These are phyloP conservation scores for Babesia ovata DNA, from an alignment of 169 alveolate species.

Conservation along the genomic window DNA sequence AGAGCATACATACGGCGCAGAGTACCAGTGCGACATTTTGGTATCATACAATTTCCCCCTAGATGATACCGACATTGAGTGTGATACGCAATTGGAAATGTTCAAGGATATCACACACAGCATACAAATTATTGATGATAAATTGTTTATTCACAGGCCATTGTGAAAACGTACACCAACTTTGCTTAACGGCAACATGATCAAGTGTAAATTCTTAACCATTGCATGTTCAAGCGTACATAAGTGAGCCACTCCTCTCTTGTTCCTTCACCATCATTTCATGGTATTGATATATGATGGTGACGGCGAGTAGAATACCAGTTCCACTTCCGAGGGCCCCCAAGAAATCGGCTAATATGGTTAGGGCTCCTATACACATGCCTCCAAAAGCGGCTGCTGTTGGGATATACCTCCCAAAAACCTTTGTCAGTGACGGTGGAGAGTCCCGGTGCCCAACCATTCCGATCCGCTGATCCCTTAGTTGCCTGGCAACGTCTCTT, in stretches of 20 bases:
- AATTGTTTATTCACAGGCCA: constrained; percentile 18
- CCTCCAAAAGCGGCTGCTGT: constrained; percentile 99
- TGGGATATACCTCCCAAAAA: constrained; percentile 92
- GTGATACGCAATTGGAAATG: background rate
- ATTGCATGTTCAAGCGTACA: constrained; percentile 56
- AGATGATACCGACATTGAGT: background rate
- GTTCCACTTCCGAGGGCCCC: constrained; percentile 99
- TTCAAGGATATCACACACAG: constrained; percentile 41
- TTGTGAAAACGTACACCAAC: background rate
- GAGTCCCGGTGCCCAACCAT: constrained; percentile 84
- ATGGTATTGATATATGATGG: constrained; percentile 98
- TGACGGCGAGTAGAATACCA: constrained; percentile 96
- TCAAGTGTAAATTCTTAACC: background rate
- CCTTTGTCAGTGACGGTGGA: constrained; percentile 79
- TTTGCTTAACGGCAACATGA: background rate
- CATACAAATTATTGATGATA: constrained; percentile 22
- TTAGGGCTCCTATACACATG: constrained; percentile 98
- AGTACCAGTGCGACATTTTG: constrained; percentile 41
- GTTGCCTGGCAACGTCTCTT: constrained; percentile 98
- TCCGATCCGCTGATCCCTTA: constrained; percentile 94
- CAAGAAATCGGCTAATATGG: constrained; percentile 98
- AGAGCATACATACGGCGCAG: constrained; percentile 5
- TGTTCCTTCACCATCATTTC: constrained; percentile 96
- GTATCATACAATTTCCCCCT: constrained; percentile 53
- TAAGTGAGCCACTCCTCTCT: constrained; percentile 87